A percentile compares a stretch with the other conserved stretches of the same genome.
Conservation (phyloP, 768 basidiomycete species). For the Brasilioporus rufonigricans region DNA sequence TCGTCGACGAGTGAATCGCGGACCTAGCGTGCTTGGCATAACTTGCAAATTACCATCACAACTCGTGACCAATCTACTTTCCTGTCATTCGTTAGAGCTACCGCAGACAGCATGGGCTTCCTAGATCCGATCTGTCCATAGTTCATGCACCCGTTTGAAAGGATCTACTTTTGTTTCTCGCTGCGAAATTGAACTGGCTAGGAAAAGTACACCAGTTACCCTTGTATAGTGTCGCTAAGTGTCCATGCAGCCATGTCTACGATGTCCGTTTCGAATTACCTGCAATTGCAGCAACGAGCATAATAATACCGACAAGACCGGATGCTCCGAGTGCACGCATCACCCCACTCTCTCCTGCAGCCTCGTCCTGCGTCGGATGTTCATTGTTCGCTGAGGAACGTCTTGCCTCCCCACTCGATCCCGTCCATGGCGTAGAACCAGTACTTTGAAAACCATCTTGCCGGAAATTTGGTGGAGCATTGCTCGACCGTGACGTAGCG, state of each 20-base stretch:
- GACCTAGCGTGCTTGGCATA: too few species aligned
- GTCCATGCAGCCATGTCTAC: slow-evolving; percentile 4
- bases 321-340: slow-evolving; percentile 29
- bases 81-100: too few species aligned
- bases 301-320: slow-evolving; percentile 26
- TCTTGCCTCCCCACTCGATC: slow-evolving; percentile 2
- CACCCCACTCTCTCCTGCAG: slow-evolving; percentile 23
- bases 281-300: slow-evolving; percentile 22
- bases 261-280: slow-evolving; percentile 15
- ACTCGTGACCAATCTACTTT: too few species aligned
- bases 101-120: too few species aligned
- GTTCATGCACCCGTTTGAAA: too few species aligned
- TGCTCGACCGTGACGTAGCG: neutral
- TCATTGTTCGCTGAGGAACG: neutral
- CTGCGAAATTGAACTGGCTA: too few species aligned
- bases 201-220: too few species aligned
- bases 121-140: too few species aligned
- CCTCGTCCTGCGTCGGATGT: slow-evolving; percentile 21
- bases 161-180: too few species aligned
- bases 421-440: slow-evolving; percentile 2
- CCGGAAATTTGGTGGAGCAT: neutral
- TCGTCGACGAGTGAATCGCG: too few species aligned
- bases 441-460: slow-evolving; percentile 4
- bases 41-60: too few species aligned
- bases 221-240: too few species aligned